Base-by-base conservation (phyloP, 768 basidiomycete species). In the Tylopilus sp. region DNA sequence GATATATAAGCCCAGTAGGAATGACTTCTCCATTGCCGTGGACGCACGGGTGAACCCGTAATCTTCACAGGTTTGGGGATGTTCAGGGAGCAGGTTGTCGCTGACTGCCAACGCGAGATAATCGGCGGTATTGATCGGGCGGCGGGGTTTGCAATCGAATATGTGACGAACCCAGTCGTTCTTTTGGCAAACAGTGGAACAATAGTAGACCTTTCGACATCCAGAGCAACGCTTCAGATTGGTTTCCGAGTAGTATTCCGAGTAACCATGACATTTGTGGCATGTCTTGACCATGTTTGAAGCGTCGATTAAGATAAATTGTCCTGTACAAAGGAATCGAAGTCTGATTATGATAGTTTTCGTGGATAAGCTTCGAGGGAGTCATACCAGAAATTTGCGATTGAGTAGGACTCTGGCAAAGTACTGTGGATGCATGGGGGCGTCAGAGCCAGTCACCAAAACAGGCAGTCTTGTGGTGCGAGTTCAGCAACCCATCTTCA, bases 121-220 rank as follows among this genome's bases (percentile, higher is more conserved):
- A 22, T 51, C 22, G 38, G 50, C 36, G 15, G 50, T 51, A 20
- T 40, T 45, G 44, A 51, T 20, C 30, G 44, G 30, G n/a, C 44
- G 44, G 11, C 50, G 44, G 7, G 44, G 51, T 5, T 52, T 51
- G 44, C 50, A 51, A 23, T 44, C 38, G 40, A 52, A 52, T 33
- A 52, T 52, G 3, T 52, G 51, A n/a, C 7, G 23, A 10, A 41
- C 11, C 51, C 51, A 52, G 22, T 36, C 40, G 8, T 13, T 6
- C 17, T 41, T 52, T 10, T 52, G 51, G 39, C 44, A 52, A 18
- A 1, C 4, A 11, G n/a, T 40, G 0, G 50, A 51, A 23, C 50
- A 51, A 18, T 45, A 51, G 22, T 51, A 46, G n/a, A 46, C 44
- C 17, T 31, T 51, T 40, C 13, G 50, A 7, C 43, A 51, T 3